These are phyloP conservation scores for Exophiala viscosa DNA, from an alignment of 2,329 filamentous ascomycete genomes.

Conservation along the genomic window DNA sequence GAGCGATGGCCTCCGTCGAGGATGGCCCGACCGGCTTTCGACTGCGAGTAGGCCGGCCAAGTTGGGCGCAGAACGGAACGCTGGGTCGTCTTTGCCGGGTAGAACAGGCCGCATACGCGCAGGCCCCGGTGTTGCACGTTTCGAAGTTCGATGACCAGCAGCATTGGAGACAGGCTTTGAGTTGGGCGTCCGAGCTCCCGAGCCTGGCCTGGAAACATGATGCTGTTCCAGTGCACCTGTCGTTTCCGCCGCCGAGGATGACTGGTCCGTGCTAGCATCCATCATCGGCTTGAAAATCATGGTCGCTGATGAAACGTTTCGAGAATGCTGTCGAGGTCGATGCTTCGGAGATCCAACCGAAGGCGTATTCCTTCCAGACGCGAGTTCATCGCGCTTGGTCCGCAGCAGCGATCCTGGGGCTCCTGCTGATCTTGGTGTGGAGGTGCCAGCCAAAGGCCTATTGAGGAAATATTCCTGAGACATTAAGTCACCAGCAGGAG, in stretches of 20 bases:
- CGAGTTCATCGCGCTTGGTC: not conserved
- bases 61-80: conserved; percentile 55
- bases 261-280: conserved; percentile 23
- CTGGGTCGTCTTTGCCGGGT: conserved; percentile 44
- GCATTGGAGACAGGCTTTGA: conserved; percentile 17
- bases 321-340: conserved; percentile 54
- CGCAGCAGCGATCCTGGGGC: not conserved
- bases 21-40: conserved; percentile 30
- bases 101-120: conserved; percentile 56
- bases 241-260: conserved; percentile 7
- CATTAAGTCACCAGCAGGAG: not conserved
- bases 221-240: not conserved
- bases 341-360: conserved; percentile 4
- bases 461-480: conserved; percentile 12
- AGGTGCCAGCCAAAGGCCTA: not conserved
- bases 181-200: conserved; percentile 27
- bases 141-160: conserved; percentile 42
- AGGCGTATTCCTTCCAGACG: conserved; percentile 6
- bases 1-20: conserved; percentile 57
- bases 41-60: conserved; percentile 53
- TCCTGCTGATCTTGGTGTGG: not conserved
- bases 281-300: conserved; percentile 74
- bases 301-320: conserved; percentile 76
- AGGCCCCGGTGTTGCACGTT: conserved; percentile 34
- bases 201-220: conserved; percentile 25